phyloP scores from a whole-genome alignment of 345 rosid species.

The Brassica juncea region DNA sequence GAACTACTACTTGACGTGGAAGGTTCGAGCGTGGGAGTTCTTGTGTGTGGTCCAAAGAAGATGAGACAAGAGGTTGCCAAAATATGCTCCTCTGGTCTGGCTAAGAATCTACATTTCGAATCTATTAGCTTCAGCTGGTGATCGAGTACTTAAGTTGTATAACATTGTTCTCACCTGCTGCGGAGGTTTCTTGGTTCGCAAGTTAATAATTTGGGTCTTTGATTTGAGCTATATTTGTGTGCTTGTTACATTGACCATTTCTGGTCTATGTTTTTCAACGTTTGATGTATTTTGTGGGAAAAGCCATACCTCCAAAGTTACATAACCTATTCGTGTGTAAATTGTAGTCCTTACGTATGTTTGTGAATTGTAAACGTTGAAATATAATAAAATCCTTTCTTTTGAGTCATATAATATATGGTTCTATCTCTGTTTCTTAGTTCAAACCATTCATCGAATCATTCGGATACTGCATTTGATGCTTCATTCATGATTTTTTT shows the following conservation, averaged over 20 bases:
- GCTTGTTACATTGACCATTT: slow-evolving; percentile 9
- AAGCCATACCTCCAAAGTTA: not conserved
- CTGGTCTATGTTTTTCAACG: not conserved
- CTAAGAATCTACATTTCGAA: slow-evolving; percentile 65
- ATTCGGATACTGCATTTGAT: not conserved
- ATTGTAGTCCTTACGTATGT: slow-evolving; percentile 2
- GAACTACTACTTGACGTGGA: slow-evolving; percentile 53
- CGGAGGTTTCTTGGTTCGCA: not conserved
- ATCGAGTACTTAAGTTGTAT: slow-evolving; percentile 22
- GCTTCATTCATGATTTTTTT: slow-evolving; percentile 62
- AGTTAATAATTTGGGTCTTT: slow-evolving; percentile 16
- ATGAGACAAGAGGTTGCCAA: slow-evolving; percentile 71
- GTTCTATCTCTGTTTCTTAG: not conserved
- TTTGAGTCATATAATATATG: not conserved
- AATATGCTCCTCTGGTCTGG: slow-evolving; percentile 63
- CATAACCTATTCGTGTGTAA: not conserved
- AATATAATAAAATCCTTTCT: slow-evolving; percentile 2
- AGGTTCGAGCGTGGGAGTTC: slow-evolving; percentile 68
- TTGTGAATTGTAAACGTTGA: slow-evolving; percentile 26
- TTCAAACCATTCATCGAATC: not conserved
- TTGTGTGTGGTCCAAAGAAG: slow-evolving; percentile 74
- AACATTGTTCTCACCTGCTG: slow-evolving; percentile 6
- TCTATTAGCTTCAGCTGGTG: slow-evolving; percentile 28
- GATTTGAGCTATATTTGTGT: slow-evolving; percentile 24
- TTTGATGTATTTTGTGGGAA: not conserved